These are phyloP conservation scores for Colletotrichum tropicicola DNA, from an alignment of 2,329 filamentous ascomycete species.

Conservation along the genomic window DNA sequence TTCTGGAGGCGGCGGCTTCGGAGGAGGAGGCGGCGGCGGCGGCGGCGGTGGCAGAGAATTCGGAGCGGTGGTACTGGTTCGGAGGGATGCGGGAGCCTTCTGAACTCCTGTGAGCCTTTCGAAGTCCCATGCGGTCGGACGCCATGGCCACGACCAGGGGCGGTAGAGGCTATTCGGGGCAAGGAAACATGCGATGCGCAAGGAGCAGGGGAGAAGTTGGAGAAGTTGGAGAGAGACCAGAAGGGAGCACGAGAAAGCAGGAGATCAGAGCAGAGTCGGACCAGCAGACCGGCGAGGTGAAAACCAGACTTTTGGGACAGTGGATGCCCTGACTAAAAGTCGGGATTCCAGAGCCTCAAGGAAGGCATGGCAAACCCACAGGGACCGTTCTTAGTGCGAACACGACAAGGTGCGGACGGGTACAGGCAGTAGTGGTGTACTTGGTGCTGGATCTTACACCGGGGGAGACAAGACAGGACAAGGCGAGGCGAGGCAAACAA, in stretches of 20 bases:
- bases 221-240: neutral
- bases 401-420: slow-evolving; percentile 5
- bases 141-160: slow-evolving; percentile 30
- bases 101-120: slow-evolving; percentile 33
- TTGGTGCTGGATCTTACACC: neutral
- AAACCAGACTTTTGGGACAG: slow-evolving; percentile 28
- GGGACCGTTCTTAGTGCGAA: slow-evolving; percentile 21
- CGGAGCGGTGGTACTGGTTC: slow-evolving; percentile 16
- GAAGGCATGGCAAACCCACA: slow-evolving; percentile 30
- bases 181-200: slow-evolving; percentile 10
- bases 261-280: neutral
- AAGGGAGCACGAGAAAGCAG: neutral
- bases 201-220: neutral
- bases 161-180: slow-evolving; percentile 6
- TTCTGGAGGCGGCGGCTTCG: slow-evolving; percentile 7
- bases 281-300: neutral
- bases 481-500: neutral
- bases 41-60: slow-evolving; percentile 1
- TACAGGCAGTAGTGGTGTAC: too few relatives aligned
- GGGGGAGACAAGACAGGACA: neutral
- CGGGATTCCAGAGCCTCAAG: slow-evolving; percentile 27
- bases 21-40: slow-evolving; percentile 15
- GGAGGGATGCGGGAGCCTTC: slow-evolving; percentile 30
- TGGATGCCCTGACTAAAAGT: slow-evolving; percentile 31
- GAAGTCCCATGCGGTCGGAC: slow-evolving; percentile 29